A percentile compares a stretch with the other conserved stretches of the same genome.
phyloP scores from a whole-genome alignment of 305 asterid genomes.

The Fraxinus floribunda region DNA sequence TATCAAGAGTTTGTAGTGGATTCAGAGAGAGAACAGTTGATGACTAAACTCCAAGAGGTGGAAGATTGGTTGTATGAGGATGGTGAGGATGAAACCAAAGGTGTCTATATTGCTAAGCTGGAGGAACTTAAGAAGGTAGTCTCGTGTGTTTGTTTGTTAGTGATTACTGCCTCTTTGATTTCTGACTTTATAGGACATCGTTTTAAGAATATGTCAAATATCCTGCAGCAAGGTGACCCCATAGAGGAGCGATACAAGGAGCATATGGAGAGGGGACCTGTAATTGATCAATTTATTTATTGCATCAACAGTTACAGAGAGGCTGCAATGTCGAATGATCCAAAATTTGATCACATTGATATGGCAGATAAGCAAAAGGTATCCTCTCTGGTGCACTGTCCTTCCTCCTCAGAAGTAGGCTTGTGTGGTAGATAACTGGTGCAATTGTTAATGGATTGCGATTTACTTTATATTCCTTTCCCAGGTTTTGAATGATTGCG shows the following conservation, averaged over 20 bases:
- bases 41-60: slow-evolving; percentile 70
- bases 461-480: background rate
- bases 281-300: slow-evolving; percentile 57
- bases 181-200: background rate
- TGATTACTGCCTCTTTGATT: background rate
- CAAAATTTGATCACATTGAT: slow-evolving; percentile 91
- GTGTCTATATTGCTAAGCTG: slow-evolving; percentile 77
- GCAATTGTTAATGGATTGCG: background rate
- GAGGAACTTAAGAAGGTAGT: slow-evolving; percentile 88
- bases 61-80: slow-evolving; percentile 98
- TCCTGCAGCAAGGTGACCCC: slow-evolving; percentile 89
- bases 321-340: slow-evolving; percentile 69
- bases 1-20: slow-evolving; percentile 69
- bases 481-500: slow-evolving; percentile 74
- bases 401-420: background rate
- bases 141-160: background rate
- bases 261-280: slow-evolving; percentile 68
- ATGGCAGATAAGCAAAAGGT: slow-evolving; percentile 67
- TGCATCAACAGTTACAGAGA: slow-evolving; percentile 82
- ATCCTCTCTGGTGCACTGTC: background rate
- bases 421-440: background rate
- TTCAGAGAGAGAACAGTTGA: slow-evolving; percentile 69
- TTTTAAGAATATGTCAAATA: background rate
- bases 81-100: slow-evolving; percentile 96
- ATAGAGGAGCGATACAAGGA: slow-evolving; percentile 87